These are phyloP conservation scores for sweet orange (Citrus sinensis) DNA, from an alignment of 345 rosid species.

Conservation along the genomic window DNA sequence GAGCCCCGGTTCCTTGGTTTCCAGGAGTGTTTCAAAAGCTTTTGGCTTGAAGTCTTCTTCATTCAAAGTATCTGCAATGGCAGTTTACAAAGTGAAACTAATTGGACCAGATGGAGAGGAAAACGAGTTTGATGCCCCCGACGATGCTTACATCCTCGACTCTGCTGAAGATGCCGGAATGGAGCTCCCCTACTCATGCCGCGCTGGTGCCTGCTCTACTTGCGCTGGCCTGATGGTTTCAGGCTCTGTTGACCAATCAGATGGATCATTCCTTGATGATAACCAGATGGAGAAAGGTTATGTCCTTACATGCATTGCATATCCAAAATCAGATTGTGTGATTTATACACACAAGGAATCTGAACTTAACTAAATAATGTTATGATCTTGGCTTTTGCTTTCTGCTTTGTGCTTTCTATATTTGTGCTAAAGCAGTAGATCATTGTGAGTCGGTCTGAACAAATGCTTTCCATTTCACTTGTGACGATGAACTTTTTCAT, in stretches of 20 bases:
- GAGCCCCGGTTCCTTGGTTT: slow-evolving; percentile 21
- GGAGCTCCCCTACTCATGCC: slow-evolving; percentile 59
- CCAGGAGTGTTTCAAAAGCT: slow-evolving; percentile 24
- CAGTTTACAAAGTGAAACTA: slow-evolving; percentile 45
- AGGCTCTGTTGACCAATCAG: slow-evolving; percentile 54
- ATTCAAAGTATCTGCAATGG: slow-evolving; percentile 37
- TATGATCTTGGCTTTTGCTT: neutral
- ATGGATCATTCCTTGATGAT: slow-evolving; percentile 58
- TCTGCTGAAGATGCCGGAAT: slow-evolving; percentile 52
- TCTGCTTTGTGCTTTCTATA: neutral
- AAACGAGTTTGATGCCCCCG: slow-evolving; percentile 45
- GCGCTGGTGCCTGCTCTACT: slow-evolving; percentile 58
- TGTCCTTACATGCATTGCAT: slow-evolving; percentile 48
- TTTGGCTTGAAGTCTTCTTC: slow-evolving; percentile 38
- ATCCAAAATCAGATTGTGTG: slow-evolving; percentile 48
- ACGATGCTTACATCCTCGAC: slow-evolving; percentile 49
- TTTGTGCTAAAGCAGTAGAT: neutral
- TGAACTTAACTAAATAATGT: slow-evolving; percentile 30
- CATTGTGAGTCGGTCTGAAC: neutral
- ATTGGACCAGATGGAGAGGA: slow-evolving; percentile 47
- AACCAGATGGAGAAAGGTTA: slow-evolving; percentile 46
- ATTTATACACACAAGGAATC: slow-evolving; percentile 55
- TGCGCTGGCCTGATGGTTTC: slow-evolving; percentile 48
- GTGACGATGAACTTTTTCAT: too few relatives aligned
- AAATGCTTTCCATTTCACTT: neutral